phyloP scores from a whole-genome alignment of 495 filamentous ascomycete genomes.

The Daldinia caldariorum region DNA sequence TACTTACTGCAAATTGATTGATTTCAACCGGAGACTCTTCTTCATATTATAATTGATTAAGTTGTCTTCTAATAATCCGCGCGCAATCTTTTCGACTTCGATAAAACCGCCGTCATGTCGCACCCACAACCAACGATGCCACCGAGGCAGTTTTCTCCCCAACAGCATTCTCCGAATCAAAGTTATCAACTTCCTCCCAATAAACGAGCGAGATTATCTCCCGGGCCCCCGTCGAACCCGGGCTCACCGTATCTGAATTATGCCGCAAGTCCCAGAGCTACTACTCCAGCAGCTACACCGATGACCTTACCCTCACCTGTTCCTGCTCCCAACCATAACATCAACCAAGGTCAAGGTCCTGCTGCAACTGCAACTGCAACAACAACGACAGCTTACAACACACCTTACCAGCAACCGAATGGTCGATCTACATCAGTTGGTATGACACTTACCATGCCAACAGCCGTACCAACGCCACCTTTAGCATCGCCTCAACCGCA shows the following conservation, averaged over 20 bases:
- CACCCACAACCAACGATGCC: constrained; percentile 43
- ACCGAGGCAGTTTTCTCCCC: constrained; percentile 51
- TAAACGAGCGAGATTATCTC: constrained; percentile 76
- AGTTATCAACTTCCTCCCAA: constrained; percentile 59
- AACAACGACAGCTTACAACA: constrained; percentile 33
- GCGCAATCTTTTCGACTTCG: background rate
- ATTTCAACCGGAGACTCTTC: background rate
- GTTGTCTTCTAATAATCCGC: background rate
- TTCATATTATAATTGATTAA: background rate
- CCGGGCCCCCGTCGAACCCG: constrained; percentile 54
- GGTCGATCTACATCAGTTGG: constrained; percentile 21
- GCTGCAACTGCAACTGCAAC: too few relatives aligned
- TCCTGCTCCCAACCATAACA: constrained; percentile 41
- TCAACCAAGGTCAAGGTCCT: constrained; percentile 38
- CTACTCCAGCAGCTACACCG: constrained; percentile 40
- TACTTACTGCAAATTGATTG: background rate
- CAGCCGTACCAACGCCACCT: constrained; percentile 19
- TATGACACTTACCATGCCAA: constrained; percentile 34
- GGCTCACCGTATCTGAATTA: constrained; percentile 43
- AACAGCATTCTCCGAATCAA: constrained; percentile 53
- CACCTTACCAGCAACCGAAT: constrained; percentile 45
- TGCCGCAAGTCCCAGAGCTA: constrained; percentile 43
- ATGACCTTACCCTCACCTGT: constrained; percentile 43
- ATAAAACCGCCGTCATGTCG: constrained; percentile 34
- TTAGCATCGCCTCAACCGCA: constrained; percentile 28